Percentiles rank a stretch among this genome's conserved stretches.
phyloP scores from a whole-genome alignment of 2,329 filamentous ascomycete species.

The Anthostomella pinea region DNA sequence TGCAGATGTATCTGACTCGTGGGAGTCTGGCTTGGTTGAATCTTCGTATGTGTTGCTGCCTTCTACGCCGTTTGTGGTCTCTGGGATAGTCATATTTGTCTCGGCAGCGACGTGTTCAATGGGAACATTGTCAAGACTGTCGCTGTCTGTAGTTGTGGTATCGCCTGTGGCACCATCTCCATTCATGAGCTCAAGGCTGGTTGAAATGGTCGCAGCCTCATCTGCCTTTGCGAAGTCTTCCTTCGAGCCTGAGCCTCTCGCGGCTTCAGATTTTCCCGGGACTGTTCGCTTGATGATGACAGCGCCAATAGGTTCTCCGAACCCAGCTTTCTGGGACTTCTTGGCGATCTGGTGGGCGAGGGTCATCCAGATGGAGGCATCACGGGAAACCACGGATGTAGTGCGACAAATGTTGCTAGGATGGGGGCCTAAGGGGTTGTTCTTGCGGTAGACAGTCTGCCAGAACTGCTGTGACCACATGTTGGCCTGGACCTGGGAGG shows the following conservation, averaged over 20 bases:
- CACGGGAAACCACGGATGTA: conserved; percentile 63
- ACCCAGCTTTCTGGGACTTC: conserved; percentile 53
- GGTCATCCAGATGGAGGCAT: conserved; percentile 64
- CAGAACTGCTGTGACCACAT: conserved; percentile 76
- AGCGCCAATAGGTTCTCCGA: conserved; percentile 70
- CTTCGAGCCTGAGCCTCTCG: conserved; percentile 14
- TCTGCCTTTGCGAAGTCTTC: conserved; percentile 20
- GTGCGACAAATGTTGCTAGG: conserved; percentile 70
- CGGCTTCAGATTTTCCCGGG: conserved; percentile 23
- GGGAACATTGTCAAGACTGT: conserved; percentile 4
- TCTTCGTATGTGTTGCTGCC: conserved; percentile 10
- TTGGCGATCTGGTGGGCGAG: conserved; percentile 63
- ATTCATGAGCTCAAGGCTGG: conserved; percentile 7
- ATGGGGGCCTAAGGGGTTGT: conserved; percentile 82
- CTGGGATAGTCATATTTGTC: not conserved
- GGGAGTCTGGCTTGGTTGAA: no score
- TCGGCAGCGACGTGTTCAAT: not conserved
- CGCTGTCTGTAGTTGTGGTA: conserved; percentile 1
- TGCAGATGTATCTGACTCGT: conserved; percentile 10
- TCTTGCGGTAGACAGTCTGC: conserved; percentile 84
- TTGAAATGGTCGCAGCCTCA: conserved; percentile 15
- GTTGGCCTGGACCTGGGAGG: conserved; percentile 70
- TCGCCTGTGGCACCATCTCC: conserved; percentile 7
- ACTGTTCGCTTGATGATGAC: conserved; percentile 65
- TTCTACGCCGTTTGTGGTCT: conserved; percentile 1